Evolutionary conservation across 106 monocot species (phyloP).

Genomic region (Dendrobium nobile): DNA sequence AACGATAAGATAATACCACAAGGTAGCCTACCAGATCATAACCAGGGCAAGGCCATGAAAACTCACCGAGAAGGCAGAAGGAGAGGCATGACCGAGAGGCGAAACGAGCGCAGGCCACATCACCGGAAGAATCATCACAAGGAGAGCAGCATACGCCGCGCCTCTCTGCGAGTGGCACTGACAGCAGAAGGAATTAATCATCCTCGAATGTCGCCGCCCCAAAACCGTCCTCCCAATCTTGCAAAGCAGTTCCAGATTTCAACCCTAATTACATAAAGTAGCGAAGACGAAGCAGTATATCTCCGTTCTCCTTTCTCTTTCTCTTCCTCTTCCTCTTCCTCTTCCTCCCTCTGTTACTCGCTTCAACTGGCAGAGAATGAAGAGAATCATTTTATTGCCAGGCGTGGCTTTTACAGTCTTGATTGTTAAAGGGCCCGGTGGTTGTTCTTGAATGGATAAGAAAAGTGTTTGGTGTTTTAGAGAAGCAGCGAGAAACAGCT

Average conservation of each 20-base stretch:
- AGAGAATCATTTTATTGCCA: too few species aligned
- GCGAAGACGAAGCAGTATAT: too few species aligned
- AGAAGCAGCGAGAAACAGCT: background rate
- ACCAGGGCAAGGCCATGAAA: background rate
- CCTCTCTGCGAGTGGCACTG: constrained; percentile 20
- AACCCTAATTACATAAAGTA: too few species aligned
- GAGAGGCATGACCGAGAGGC: constrained; percentile 55
- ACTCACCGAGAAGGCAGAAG: constrained; percentile 67
- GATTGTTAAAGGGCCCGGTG: too few species aligned
- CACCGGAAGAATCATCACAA: constrained; percentile 45
- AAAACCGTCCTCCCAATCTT: background rate
- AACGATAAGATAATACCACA: too few species aligned
- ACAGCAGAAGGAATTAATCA: constrained; percentile 10
- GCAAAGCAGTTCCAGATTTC: background rate
- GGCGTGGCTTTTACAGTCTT: too few species aligned
- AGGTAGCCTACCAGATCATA: too few species aligned
- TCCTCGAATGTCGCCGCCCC: background rate
- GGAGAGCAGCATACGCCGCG: constrained; percentile 24
- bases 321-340: background rate
- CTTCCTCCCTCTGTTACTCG: background rate
- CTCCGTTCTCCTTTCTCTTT: background rate
- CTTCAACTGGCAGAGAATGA: background rate
- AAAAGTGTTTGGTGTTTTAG: too few species aligned
- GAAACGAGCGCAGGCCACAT: constrained; percentile 45
- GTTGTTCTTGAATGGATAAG: too few species aligned